Evolutionary conservation across 805 yeast species (phyloP), one percentile per base, ranked within the genome.

Genomic region (Candida krabiensis): DNA sequence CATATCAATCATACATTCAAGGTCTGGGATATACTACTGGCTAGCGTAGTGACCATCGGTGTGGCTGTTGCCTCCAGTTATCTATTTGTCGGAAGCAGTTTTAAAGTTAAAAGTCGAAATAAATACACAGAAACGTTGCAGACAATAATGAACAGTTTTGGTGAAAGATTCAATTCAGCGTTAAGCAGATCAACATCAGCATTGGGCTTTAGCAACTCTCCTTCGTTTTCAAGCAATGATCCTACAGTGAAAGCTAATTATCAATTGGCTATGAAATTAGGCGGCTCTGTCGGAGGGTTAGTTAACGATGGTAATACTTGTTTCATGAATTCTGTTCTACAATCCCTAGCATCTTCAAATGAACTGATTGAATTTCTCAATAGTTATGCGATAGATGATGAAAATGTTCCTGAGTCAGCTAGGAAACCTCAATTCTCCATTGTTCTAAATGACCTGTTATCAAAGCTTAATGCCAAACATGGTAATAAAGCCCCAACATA

Each of bases 301-400:
- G 73, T 77, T 41, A 90, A 90, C 58, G 96, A 87, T 47, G 96
- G 97, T 11, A 90, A 90, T 57, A 88, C 96, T 0, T 90, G 97
- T 61, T 90, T 90, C 53, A 88, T 89, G 95, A 90, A 90, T 63
- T 79, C 89, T 17, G 96, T 90, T 1, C 61, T 90, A 19, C 97
- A 90, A 60, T 75, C 86, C 13, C 63, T 89, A 40, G 89, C 96
- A 0, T 82, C 91, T 0, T 82, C 93, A 0, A 70, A 73, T 18
- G 75, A 80, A 24, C 64, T 88, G 25, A 49, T 70, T 14, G 66
- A 68, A 15, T 86, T 83, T 51, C 67, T 86, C 31, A 75, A 77
- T 28, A 62, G 67, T 7, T 71, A 64, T 34, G 58, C 70, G 4
- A 9, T 33, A 24, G 44, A 50, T 30, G 33, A 46, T 47, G 40